These are phyloP conservation scores for Fusarium newnesense DNA, from an alignment of 2,329 filamentous ascomycete genomes.

Conservation along the genomic window DNA sequence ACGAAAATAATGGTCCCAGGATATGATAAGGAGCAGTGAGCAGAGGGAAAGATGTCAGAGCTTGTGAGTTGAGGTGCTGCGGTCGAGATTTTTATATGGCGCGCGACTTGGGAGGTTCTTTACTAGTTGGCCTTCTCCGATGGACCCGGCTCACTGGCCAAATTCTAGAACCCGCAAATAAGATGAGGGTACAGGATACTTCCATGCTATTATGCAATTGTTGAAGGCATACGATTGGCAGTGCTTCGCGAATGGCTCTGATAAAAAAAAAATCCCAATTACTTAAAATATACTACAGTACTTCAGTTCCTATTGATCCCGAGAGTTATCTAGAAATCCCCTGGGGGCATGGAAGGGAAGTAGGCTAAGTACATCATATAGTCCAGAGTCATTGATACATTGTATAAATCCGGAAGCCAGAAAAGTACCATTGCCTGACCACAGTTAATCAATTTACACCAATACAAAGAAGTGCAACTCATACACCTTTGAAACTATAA, in stretches of 20 bases:
- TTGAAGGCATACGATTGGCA: not conserved
- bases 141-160: conserved; percentile 34
- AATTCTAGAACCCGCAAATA: conserved; percentile 31
- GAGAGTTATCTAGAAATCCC: not conserved
- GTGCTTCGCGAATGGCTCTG: not conserved
- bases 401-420: not conserved
- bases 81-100: conserved; percentile 43
- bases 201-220: not conserved
- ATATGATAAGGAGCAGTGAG: not conserved
- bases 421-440: not conserved
- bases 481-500: not conserved
- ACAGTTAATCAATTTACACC: not conserved
- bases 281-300: not conserved
- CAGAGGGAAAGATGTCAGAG: not conserved
- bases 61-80: conserved; percentile 28
- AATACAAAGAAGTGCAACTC: not conserved
- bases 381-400: not conserved
- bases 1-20: not conserved
- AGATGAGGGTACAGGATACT: conserved; percentile 7
- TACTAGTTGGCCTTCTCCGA: conserved; percentile 30
- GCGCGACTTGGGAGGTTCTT: conserved; percentile 30
- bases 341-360: not conserved
- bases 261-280: not conserved
- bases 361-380: not conserved
- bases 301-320: not conserved